phyloP scores from a whole-genome alignment of 306 rosid genomes.

The Sesbania bispinosa region DNA sequence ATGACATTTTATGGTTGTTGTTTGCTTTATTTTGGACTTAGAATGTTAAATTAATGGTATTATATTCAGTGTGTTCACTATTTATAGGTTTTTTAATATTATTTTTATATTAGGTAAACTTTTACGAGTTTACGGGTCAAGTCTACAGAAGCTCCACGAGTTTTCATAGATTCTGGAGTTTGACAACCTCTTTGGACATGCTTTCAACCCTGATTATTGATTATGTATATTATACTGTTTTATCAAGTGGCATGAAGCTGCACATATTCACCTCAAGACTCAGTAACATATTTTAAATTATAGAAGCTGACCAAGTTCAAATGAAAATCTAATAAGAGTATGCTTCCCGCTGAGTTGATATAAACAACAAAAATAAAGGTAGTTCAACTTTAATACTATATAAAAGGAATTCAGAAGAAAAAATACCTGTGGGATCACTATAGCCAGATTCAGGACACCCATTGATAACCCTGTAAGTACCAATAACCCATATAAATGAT shows the following conservation, averaged over 20 bases:
- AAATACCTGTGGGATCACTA: slow-evolving; percentile 90
- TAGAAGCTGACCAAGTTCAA: not conserved
- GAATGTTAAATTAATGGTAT: too few species aligned
- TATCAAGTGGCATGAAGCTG: slow-evolving; percentile 4
- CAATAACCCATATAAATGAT: slow-evolving; percentile 33
- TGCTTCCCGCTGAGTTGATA: not conserved
- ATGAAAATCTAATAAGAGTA: slow-evolving; percentile 2
- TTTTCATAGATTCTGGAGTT: too few species aligned
- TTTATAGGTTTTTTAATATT: too few species aligned
- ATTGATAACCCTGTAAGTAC: slow-evolving; percentile 76
- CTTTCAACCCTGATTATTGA: not conserved
- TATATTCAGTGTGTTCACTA: too few species aligned
- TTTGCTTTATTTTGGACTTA: too few species aligned
- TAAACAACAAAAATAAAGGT: not conserved
- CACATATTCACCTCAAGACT: not conserved
- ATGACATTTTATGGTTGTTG: too few species aligned
- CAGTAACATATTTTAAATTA: not conserved
- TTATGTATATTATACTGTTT: not conserved
- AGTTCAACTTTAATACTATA: not conserved
- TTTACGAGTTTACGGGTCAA: too few species aligned
- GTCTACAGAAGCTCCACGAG: too few species aligned
- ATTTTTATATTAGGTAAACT: too few species aligned
- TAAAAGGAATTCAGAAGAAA: slow-evolving; percentile 20
- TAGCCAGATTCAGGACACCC: slow-evolving; percentile 94
- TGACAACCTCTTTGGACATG: not conserved